Evolutionary conservation across 2,329 filamentous ascomycete genomes (phyloP).

Genomic region (Dothistroma septosporum): DNA sequence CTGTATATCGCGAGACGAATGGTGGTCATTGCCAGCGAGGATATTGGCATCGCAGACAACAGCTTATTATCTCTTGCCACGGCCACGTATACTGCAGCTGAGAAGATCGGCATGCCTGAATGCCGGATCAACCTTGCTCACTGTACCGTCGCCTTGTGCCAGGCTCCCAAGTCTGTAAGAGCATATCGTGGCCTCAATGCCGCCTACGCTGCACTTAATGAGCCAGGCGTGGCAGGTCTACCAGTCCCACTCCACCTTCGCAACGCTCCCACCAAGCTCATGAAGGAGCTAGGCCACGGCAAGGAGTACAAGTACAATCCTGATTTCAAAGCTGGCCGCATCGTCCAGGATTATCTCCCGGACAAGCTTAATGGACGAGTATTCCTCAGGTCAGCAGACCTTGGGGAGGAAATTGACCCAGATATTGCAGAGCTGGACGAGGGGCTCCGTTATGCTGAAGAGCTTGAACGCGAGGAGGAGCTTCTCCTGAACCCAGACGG

Average conservation of each 20-base stretch:
- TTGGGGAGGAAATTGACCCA: slow-evolving; percentile 74
- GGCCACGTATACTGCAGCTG: slow-evolving; percentile 77
- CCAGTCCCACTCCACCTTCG: slow-evolving; percentile 83
- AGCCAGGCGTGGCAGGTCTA: slow-evolving; percentile 76
- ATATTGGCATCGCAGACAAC: slow-evolving; percentile 87
- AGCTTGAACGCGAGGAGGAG: slow-evolving; percentile 19
- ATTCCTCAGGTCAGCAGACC: slow-evolving; percentile 75
- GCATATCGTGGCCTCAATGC: slow-evolving; percentile 79
- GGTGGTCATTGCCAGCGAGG: slow-evolving; percentile 91
- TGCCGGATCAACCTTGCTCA: slow-evolving; percentile 89
- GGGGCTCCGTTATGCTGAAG: slow-evolving; percentile 18
- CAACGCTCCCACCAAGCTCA: slow-evolving; percentile 86
- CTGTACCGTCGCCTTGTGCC: slow-evolving; percentile 71
- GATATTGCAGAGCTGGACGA: slow-evolving; percentile 28
- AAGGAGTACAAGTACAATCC: slow-evolving; percentile 96
- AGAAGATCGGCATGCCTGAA: slow-evolving; percentile 94
- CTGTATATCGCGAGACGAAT: slow-evolving; percentile 88
- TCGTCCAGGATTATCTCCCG: slow-evolving; percentile 87
- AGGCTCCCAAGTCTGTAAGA: slow-evolving; percentile 81
- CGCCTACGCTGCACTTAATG: slow-evolving; percentile 70
- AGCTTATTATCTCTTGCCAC: slow-evolving; percentile 78
- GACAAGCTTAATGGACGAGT: slow-evolving; percentile 63
- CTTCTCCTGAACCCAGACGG: slow-evolving; percentile 31
- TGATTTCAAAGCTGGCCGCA: slow-evolving; percentile 75
- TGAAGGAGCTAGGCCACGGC: slow-evolving; percentile 90